Conservation (phyloP, 495 filamentous ascomycete species). For the Friedmanniomyces simplex region DNA sequence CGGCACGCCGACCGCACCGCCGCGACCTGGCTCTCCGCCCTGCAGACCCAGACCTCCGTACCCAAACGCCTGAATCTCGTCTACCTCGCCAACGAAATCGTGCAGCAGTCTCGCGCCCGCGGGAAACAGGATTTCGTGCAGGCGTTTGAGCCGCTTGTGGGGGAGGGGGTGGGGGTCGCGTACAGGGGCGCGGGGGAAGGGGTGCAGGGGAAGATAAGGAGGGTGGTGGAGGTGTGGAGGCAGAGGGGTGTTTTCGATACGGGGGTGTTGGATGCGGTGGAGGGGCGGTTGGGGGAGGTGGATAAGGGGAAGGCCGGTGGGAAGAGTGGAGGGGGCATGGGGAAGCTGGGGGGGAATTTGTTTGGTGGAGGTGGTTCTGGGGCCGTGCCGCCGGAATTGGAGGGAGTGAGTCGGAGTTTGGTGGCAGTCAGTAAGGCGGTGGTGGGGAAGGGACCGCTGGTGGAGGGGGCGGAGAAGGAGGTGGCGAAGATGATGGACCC, state of each 20-base stretch:
- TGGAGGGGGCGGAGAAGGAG: conserved; percentile 62
- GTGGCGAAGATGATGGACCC: conserved; percentile 73
- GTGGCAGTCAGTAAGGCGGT: conserved; percentile 61
- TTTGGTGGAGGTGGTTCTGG: conserved; percentile 34
- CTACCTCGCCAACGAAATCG: conserved; percentile 95
- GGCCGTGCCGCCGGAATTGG: conserved; percentile 62
- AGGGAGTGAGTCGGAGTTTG: conserved; percentile 60
- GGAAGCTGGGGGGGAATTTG: conserved; percentile 55
- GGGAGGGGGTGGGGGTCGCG: conserved; percentile 69
- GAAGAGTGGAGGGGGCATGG: background rate
- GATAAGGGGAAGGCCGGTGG: conserved; percentile 36
- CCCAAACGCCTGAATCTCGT: conserved; percentile 82
- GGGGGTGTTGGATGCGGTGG: conserved; percentile 65
- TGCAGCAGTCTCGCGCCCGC: conserved; percentile 85
- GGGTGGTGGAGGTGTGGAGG: conserved; percentile 91
- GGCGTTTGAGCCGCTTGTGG: conserved; percentile 74
- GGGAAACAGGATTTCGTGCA: conserved; percentile 83
- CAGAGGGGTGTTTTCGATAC: conserved; percentile 74
- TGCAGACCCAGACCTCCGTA: conserved; percentile 65
- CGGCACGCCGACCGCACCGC: conserved; percentile 82
- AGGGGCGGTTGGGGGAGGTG: conserved; percentile 56
- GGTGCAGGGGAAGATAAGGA: conserved; percentile 72
- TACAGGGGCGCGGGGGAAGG: conserved; percentile 80
- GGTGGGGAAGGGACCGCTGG: conserved; percentile 47
- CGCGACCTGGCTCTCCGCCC: conserved; percentile 75